phyloP scores from a whole-genome alignment of 352 stramenopile species.

The Aphanomyces astaci region DNA sequence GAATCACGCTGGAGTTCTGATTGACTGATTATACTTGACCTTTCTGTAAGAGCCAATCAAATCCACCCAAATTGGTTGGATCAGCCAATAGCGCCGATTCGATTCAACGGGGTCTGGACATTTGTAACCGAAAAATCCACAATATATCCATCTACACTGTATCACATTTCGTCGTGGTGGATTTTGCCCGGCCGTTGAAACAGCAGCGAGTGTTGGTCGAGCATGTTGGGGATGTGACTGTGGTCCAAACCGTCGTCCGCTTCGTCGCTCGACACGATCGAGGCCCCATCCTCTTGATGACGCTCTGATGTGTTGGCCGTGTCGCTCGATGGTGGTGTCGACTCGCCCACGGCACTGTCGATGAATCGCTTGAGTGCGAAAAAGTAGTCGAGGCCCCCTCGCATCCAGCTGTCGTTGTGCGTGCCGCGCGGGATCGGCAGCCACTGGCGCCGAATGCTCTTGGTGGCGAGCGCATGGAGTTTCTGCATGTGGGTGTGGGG shows the following conservation, averaged over 20 bases:
- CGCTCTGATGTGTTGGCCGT: too few species aligned
- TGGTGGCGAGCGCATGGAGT: slow-evolving; percentile 58
- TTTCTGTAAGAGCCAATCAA: too few species aligned
- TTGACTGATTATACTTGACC: too few species aligned
- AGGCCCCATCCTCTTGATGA: too few species aligned
- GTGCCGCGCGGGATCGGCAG: slow-evolving; percentile 81
- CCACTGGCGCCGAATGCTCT: slow-evolving; percentile 49
- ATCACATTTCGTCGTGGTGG: background rate
- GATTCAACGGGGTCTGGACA: too few species aligned
- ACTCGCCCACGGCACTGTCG: slow-evolving; percentile 27
- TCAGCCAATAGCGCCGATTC: too few species aligned
- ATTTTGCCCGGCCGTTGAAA: slow-evolving; percentile 6
- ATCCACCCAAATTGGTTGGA: too few species aligned
- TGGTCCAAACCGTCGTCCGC: background rate
- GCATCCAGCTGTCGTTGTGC: slow-evolving; percentile 93
- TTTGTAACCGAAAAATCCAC: too few species aligned
- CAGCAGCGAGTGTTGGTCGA: slow-evolving; percentile 1
- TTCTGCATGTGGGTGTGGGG: slow-evolving; percentile 84
- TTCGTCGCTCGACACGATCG: too few species aligned
- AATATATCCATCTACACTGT: too few species aligned
- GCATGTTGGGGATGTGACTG: slow-evolving; percentile 10
- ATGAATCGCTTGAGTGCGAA: slow-evolving; percentile 59
- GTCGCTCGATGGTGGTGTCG: background rate
- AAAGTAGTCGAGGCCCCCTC: slow-evolving; percentile 85
- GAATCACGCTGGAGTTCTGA: too few species aligned